phyloP scores from a whole-genome alignment of 2,329 filamentous ascomycete genomes.

The Pseudocercospora musae region DNA sequence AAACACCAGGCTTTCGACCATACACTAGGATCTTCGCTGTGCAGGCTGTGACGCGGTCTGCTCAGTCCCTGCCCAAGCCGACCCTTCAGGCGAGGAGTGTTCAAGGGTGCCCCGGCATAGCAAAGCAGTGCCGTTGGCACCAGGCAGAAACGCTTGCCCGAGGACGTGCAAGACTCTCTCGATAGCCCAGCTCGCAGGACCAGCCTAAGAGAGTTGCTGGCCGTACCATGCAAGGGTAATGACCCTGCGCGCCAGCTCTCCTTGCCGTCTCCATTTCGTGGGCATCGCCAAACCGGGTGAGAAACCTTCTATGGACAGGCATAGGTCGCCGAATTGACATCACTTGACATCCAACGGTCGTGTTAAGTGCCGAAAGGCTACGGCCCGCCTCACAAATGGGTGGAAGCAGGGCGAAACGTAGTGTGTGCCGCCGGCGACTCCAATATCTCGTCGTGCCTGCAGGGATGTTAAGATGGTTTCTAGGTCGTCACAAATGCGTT shows the following conservation, averaged over 20 bases:
- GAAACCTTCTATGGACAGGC: slow-evolving; percentile 20
- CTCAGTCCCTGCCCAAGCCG: slow-evolving; percentile 22
- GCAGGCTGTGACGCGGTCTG: slow-evolving; percentile 24
- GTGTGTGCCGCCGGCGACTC: slow-evolving; percentile 10
- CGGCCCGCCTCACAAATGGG: slow-evolving; percentile 17
- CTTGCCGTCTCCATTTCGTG: slow-evolving; percentile 6
- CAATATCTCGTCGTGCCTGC: slow-evolving; percentile 15
- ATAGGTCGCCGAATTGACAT: slow-evolving; percentile 20
- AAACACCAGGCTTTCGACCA: slow-evolving; percentile 21
- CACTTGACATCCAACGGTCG: slow-evolving; percentile 22
- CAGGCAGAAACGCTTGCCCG: slow-evolving; percentile 19
- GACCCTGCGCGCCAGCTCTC: not conserved
- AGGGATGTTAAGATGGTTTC: slow-evolving; percentile 19
- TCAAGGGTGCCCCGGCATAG: slow-evolving; percentile 19
- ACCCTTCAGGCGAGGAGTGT: slow-evolving; percentile 14
- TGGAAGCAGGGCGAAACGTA: slow-evolving; percentile 15
- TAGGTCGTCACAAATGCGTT: not conserved
- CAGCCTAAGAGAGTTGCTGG: slow-evolving; percentile 8
- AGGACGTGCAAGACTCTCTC: slow-evolving; percentile 16
- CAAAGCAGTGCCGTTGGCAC: slow-evolving; percentile 15
- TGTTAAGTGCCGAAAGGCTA: slow-evolving; percentile 24
- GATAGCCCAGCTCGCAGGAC: slow-evolving; percentile 8
- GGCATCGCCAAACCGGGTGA: slow-evolving; percentile 14
- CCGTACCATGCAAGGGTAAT: slow-evolving; percentile 12
- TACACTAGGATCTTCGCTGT: slow-evolving; percentile 26